Evolutionary conservation across 1,284 basidiomycete species (phyloP).

Genomic region (Lentinula novae-zelandiae): DNA sequence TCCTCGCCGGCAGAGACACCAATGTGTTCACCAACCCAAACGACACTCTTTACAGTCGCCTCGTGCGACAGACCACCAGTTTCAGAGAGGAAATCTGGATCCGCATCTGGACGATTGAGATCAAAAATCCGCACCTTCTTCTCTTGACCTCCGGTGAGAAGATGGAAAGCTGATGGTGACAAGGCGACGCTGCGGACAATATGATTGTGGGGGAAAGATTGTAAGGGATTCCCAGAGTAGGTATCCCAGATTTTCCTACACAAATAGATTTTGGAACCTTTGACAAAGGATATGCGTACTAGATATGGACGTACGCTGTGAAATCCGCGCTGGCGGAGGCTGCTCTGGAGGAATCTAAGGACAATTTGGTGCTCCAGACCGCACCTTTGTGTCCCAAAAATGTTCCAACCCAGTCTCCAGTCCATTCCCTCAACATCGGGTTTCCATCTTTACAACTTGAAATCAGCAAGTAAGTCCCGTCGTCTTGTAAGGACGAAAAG

Average conservation of each 20-base stretch:
- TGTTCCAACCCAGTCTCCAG: slow-evolving; percentile 98
- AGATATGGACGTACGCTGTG: slow-evolving; percentile 72
- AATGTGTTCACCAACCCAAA: slow-evolving; percentile 87
- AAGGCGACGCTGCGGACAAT: slow-evolving; percentile 96
- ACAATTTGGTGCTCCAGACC: slow-evolving; percentile 96
- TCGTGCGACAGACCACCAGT: slow-evolving; percentile 69
- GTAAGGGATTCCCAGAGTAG: slow-evolving; percentile 79
- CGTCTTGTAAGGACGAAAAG: slow-evolving; percentile 82
- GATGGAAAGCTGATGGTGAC: slow-evolving; percentile 60
- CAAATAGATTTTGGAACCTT: neutral
- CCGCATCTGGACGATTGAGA: slow-evolving; percentile 78
- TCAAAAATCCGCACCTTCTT: slow-evolving; percentile 97
- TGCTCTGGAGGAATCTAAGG: slow-evolving; percentile 81
- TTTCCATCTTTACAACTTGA: slow-evolving; percentile 97
- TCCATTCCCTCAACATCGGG: slow-evolving; percentile 95
- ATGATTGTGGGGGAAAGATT: slow-evolving; percentile 96
- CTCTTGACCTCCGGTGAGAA: slow-evolving; percentile 94
- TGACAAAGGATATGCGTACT: slow-evolving; percentile 2
- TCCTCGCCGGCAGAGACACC: slow-evolving; percentile 93
- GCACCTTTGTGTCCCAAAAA: slow-evolving; percentile 99
- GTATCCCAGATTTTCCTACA: slow-evolving; percentile 97
- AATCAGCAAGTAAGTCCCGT: slow-evolving; percentile 83
- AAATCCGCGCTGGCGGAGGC: slow-evolving; percentile 97
- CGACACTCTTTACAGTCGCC: slow-evolving; percentile 87
- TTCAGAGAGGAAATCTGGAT: slow-evolving; percentile 76